phyloP scores from a whole-genome alignment of 2,329 filamentous ascomycete genomes.

The Colletotrichum abscissum region DNA sequence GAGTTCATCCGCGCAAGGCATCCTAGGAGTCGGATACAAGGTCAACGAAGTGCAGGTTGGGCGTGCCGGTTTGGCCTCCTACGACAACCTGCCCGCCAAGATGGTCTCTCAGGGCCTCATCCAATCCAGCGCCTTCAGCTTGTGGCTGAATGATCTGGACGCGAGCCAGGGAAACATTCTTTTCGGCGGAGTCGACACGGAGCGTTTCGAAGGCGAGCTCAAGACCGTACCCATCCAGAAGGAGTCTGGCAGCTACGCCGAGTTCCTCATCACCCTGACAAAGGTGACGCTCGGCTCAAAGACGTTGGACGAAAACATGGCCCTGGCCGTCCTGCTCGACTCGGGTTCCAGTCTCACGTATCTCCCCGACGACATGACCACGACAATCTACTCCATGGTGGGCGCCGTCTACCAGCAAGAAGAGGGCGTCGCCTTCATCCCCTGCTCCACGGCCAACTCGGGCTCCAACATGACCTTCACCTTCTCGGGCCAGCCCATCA shows the following conservation, averaged over 20 bases:
- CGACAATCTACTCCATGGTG: constrained; percentile 67
- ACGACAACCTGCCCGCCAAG: constrained; percentile 76
- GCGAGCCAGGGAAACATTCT: constrained; percentile 74
- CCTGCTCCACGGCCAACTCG: constrained; percentile 62
- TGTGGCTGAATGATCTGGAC: constrained; percentile 81
- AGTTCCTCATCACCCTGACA: constrained; percentile 79
- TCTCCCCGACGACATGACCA: constrained; percentile 67
- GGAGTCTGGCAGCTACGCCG: constrained; percentile 60
- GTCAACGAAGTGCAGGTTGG: constrained; percentile 81
- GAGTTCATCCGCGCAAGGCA: constrained; percentile 73
- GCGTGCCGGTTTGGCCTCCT: constrained; percentile 63
- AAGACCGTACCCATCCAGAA: constrained; percentile 75
- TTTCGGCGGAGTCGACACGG: constrained; percentile 80
- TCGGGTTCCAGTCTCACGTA: constrained; percentile 76
- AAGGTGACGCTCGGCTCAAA: constrained; percentile 58
- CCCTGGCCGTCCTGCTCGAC: constrained; percentile 76
- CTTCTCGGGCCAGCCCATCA: constrained; percentile 65
- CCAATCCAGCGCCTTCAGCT: constrained; percentile 75
- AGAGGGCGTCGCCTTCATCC: constrained; percentile 69
- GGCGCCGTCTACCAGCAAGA: constrained; percentile 67
- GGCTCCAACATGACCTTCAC: constrained; percentile 60
- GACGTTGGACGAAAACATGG: constrained; percentile 58
- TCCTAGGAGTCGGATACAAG: constrained; percentile 87
- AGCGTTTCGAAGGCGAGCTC: constrained; percentile 71
- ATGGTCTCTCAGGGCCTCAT: constrained; percentile 72